Base-by-base conservation (phyloP, 2,329 filamentous ascomycete species). In the Aspergillus pseudonomiae region DNA sequence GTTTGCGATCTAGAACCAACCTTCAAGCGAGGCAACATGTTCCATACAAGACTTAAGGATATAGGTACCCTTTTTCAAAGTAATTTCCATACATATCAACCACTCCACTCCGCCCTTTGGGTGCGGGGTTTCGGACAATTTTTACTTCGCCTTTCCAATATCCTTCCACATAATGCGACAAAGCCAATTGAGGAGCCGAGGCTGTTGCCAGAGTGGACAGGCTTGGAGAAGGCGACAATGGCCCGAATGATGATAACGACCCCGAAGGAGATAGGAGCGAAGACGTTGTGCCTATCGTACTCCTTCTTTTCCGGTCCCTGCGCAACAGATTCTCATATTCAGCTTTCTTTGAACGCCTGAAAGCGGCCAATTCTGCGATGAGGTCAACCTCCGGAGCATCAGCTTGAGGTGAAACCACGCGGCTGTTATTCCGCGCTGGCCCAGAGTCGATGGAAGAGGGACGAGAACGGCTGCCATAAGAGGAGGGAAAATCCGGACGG, bases 91-190 rank as follows among this genome's bases (percentile, higher is more conserved):
- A 85, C 68, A 82, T 82, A 70, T 83, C 81, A 45, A 85, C 82
- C 34, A 79, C 76, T 12, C 81, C 81, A 55, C 72, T 80, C 59
- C 80, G 75, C 12, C 73, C 70, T 59, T 79, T 75, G 0, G 74
- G 74, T 14, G 74, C 72, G 19, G 78, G 68, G 66, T 81, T 80
- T 41, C 85, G 77, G n/a, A 88, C 77, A 34, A 89, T 80, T 59
- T 84, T 85, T 28, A 89, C 81, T 39, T 86, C 79, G 6, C 87
- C 87, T 34, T 83, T 81, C 87, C 87, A 89, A 66, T 86, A 81
- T 0, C 86, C 86, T 61, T 86, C 84, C 0, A 87, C 80, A 65
- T 77, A 78, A n/a, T 74, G 71, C 3, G 75, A 70, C 57, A 79
- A 69, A 9, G 73, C 64, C 43, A 68, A 55, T 24, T 67, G 75